Conservation (phyloP, 441 rosid genomes). For the Caryocar brasiliense region DNA sequence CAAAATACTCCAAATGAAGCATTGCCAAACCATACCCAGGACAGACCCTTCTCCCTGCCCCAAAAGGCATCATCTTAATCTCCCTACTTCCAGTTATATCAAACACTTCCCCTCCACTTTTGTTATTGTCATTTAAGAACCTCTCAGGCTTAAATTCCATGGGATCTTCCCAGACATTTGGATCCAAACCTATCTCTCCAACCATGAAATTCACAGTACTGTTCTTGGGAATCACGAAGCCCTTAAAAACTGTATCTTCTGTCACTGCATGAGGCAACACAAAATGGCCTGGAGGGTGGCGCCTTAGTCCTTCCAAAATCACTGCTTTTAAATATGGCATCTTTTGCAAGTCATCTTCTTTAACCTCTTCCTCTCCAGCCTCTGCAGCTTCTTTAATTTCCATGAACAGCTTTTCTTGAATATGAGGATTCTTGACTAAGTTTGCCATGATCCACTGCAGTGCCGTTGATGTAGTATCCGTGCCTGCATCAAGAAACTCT, state of each 20-base stretch:
- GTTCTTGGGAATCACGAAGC: slow-evolving; percentile 4
- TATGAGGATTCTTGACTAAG: slow-evolving; percentile 4
- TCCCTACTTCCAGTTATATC: slow-evolving; percentile 9
- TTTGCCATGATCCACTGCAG: slow-evolving; percentile 16
- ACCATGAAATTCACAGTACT: slow-evolving; percentile 7
- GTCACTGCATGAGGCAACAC: slow-evolving; percentile 11
- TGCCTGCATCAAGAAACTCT: slow-evolving; percentile 14
- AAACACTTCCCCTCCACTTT: neutral
- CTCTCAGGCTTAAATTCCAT: slow-evolving; percentile 12
- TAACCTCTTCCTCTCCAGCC: neutral
- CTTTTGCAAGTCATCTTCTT: slow-evolving; percentile 3
- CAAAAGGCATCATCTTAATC: slow-evolving; percentile 18
- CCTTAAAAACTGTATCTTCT: slow-evolving; percentile 3
- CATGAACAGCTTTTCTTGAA: slow-evolving; percentile 8
- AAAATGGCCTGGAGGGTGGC: slow-evolving; percentile 7
- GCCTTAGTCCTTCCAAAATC: slow-evolving; percentile 14
- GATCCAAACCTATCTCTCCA: slow-evolving; percentile 5
- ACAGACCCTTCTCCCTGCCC: slow-evolving; percentile 11
- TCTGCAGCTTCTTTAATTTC: neutral
- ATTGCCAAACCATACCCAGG: slow-evolving; percentile 5
- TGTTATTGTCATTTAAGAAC: slow-evolving; percentile 1
- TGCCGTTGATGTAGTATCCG: slow-evolving; percentile 14
- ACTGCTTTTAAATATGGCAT: slow-evolving; percentile 9
- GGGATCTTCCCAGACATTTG: slow-evolving; percentile 4
- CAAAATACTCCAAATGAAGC: slow-evolving; percentile 15